phyloP scores from a whole-genome alignment of 1,284 basidiomycete species.

The Apiotrichum montevideense region DNA sequence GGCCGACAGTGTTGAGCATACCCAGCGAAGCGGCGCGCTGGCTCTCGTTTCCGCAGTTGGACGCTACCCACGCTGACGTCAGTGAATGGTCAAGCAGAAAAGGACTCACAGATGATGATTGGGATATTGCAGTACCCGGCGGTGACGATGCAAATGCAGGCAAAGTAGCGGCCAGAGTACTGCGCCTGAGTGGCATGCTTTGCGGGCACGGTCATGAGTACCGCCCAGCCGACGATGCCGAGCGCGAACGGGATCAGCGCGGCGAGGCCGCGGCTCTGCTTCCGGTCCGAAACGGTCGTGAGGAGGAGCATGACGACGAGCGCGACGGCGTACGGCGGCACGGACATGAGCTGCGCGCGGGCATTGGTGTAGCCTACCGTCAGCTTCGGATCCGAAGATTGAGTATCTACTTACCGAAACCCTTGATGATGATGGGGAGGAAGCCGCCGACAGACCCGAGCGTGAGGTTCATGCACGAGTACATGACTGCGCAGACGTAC shows the following conservation, averaged over 20 bases:
- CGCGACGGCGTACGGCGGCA: slow-evolving; percentile 73
- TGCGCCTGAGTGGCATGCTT: slow-evolving; percentile 20
- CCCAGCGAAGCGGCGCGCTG: slow-evolving; percentile 48
- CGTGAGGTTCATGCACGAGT: slow-evolving; percentile 67
- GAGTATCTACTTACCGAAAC: slow-evolving; percentile 6
- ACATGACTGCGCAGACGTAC: slow-evolving; percentile 53
- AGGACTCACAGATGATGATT: slow-evolving; percentile 22
- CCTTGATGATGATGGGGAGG: slow-evolving; percentile 70
- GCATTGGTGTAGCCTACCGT: slow-evolving; percentile 49
- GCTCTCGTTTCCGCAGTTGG: slow-evolving; percentile 27
- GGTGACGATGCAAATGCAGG: slow-evolving; percentile 43
- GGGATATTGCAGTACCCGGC: slow-evolving; percentile 45
- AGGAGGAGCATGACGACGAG: slow-evolving; percentile 60
- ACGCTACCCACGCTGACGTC: slow-evolving; percentile 1
- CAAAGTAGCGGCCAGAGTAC: slow-evolving; percentile 46
- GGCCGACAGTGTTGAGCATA: slow-evolving; percentile 49
- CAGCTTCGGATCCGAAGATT: too few species aligned
- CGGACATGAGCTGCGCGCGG: slow-evolving; percentile 58
- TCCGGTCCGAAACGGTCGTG: slow-evolving; percentile 63
- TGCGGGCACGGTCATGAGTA: slow-evolving; percentile 43
- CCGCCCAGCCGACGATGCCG: slow-evolving; percentile 46
- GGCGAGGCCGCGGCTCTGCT: slow-evolving; percentile 58
- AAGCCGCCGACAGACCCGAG: slow-evolving; percentile 75
- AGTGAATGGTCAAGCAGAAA: too few species aligned
- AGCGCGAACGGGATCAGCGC: slow-evolving; percentile 43